A percentile compares a stretch with the other conserved stretches of the same genome.
These are phyloP conservation scores for Aureobasidium sp. DNA, from an alignment of 2,329 filamentous ascomycete species.

Conservation along the genomic window DNA sequence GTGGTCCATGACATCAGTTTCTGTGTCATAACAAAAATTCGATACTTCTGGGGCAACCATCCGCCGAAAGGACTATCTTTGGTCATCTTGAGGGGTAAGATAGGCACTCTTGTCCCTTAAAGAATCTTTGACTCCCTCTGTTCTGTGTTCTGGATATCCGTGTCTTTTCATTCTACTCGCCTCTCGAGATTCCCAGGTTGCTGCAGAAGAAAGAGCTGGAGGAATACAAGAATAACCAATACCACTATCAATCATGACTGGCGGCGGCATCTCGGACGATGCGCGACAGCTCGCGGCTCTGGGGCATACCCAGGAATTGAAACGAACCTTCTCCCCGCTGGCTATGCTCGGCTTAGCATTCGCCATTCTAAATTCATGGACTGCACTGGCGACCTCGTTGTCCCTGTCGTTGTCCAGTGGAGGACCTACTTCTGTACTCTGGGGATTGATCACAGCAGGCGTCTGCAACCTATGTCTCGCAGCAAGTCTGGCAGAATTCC, in stretches of 20 bases:
- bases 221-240: neutral
- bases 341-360: slow-evolving; percentile 70
- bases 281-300: slow-evolving; percentile 56
- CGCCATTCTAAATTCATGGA: slow-evolving; percentile 71
- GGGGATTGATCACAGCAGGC: slow-evolving; percentile 67
- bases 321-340: slow-evolving; percentile 63
- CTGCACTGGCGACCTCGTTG: slow-evolving; percentile 64
- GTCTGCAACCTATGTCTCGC: slow-evolving; percentile 77
- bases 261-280: slow-evolving; percentile 43
- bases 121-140: slow-evolving; percentile 1
- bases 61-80: slow-evolving; percentile 14
- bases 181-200: neutral
- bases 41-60: slow-evolving; percentile 15
- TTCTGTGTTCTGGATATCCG: neutral
- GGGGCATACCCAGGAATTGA: slow-evolving; percentile 64
- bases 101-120: neutral
- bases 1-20: slow-evolving; percentile 18
- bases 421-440: slow-evolving; percentile 75
- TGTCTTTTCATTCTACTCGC: neutral
- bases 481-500: slow-evolving; percentile 73
- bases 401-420: slow-evolving; percentile 73
- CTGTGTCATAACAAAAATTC: slow-evolving; percentile 11
- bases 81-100: slow-evolving; percentile 19
- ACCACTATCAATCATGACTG: slow-evolving; percentile 15
- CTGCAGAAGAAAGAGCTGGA: slow-evolving; percentile 9